These are phyloP conservation scores for Mycocentrospora acerina DNA, from an alignment of 2,329 filamentous ascomycete species.

Conservation along the genomic window DNA sequence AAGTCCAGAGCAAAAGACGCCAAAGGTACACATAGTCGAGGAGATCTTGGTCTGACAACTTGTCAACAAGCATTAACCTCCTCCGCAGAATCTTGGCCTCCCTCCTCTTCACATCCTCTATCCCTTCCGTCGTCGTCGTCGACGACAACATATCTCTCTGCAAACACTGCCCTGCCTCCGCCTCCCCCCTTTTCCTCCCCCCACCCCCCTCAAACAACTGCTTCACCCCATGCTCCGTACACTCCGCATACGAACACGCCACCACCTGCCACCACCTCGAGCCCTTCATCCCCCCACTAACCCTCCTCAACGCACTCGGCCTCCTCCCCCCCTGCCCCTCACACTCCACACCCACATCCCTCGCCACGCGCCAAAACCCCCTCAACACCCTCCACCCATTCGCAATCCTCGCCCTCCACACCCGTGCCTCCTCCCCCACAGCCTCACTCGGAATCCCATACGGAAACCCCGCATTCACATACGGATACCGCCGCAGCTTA, in stretches of 20 bases:
- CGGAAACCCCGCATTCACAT: conserved; percentile 16
- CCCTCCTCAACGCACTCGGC: conserved; percentile 10
- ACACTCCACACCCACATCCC: conserved; percentile 7
- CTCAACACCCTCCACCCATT: conserved; percentile 18
- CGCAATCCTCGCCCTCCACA: conserved; percentile 13
- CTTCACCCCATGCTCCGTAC: conserved; percentile 17
- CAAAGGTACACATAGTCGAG: conserved; percentile 17
- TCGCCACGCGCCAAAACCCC: conserved; percentile 14
- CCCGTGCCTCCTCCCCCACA: conserved; percentile 5
- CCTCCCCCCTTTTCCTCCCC: neutral
- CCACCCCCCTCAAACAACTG: conserved; percentile 9
- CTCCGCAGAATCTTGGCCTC: too few species aligned
- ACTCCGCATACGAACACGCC: conserved; percentile 15
- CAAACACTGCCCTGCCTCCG: too few species aligned
- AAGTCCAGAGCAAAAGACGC: conserved; percentile 11
- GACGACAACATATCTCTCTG: too few species aligned
- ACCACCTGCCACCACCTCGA: conserved; percentile 18
- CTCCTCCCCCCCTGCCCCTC: conserved; percentile 4
- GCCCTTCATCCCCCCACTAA: conserved; percentile 12
- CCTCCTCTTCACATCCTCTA: too few species aligned
- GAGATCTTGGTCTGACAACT: conserved; percentile 11
- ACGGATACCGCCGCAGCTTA: conserved; percentile 15
- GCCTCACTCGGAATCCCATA: conserved; percentile 20
- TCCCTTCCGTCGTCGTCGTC: too few species aligned
- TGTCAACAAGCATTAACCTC: too few species aligned